Conservation (phyloP, 2,329 filamentous ascomycete genomes). For the Neofusicoccum laricinum region DNA sequence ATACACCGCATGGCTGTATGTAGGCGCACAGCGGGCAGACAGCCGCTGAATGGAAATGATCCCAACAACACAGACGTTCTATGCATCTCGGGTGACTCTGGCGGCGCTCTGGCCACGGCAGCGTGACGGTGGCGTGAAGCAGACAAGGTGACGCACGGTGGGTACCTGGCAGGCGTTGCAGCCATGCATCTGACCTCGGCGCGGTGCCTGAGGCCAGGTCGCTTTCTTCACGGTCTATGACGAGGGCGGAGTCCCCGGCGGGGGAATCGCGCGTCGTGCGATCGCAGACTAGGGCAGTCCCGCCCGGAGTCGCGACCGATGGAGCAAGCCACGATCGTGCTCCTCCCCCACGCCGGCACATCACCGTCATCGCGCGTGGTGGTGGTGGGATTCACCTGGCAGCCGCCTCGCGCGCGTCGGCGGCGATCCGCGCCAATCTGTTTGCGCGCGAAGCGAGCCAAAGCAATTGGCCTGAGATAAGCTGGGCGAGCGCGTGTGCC, state of each 20-base stretch:
- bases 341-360: not conserved
- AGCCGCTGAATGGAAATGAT: constrained; percentile 5
- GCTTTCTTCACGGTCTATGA: not conserved
- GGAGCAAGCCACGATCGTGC: not conserved
- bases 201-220: not conserved
- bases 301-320: not conserved
- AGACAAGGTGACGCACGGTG: not conserved
- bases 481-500: not conserved
- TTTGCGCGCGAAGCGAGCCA: not conserved
- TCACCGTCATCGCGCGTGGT: not conserved
- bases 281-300: not conserved
- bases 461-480: constrained; percentile 7
- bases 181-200: constrained; percentile 8
- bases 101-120: not conserved
- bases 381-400: not conserved
- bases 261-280: not conserved
- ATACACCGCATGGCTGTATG: constrained; percentile 14
- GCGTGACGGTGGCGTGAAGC: constrained; percentile 12
- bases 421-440: not conserved
- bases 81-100: not conserved
- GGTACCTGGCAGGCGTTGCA: constrained; percentile 9
- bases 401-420: not conserved
- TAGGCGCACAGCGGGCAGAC: constrained; percentile 7
- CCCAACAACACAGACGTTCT: not conserved
- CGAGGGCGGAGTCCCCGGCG: constrained; percentile 5